These are phyloP conservation scores for Solanum microdontum DNA, from an alignment of 257 asterid species.

Conservation along the genomic window DNA sequence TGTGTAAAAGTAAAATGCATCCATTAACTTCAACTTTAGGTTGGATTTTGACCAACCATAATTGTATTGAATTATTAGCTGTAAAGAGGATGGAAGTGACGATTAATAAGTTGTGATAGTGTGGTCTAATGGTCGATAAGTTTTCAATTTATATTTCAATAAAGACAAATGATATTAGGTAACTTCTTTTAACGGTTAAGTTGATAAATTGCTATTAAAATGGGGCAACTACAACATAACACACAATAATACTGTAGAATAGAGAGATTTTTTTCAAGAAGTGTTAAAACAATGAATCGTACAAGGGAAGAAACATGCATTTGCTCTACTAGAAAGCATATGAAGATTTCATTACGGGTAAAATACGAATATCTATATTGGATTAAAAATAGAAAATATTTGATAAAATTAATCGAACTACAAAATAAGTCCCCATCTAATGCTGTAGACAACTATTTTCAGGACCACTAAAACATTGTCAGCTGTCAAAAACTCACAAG, in stretches of 20 bases:
- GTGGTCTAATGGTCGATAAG: neutral
- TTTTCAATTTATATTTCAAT: too few relatives aligned
- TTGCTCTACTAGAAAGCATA: neutral
- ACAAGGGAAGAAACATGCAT: neutral
- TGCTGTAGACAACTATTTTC: neutral
- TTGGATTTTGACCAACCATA: too few relatives aligned
- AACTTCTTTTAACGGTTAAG: neutral
- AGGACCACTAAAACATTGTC: neutral
- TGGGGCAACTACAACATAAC: neutral
- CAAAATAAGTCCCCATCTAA: neutral
- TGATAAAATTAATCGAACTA: neutral
- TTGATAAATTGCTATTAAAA: neutral
- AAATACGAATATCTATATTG: neutral
- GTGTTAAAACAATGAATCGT: neutral
- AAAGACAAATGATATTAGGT: neutral
- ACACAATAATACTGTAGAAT: neutral
- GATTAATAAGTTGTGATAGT: neutral
- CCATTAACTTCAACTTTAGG: neutral
- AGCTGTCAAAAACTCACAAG: neutral
- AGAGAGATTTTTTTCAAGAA: neutral
- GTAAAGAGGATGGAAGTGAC: neutral
- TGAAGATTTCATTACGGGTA: neutral
- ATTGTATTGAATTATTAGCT: neutral
- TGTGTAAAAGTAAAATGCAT: neutral
- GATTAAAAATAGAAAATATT: neutral